Base-by-base conservation (phyloP, 176 grass and related monocot species). In the Dactylis glomerata region DNA sequence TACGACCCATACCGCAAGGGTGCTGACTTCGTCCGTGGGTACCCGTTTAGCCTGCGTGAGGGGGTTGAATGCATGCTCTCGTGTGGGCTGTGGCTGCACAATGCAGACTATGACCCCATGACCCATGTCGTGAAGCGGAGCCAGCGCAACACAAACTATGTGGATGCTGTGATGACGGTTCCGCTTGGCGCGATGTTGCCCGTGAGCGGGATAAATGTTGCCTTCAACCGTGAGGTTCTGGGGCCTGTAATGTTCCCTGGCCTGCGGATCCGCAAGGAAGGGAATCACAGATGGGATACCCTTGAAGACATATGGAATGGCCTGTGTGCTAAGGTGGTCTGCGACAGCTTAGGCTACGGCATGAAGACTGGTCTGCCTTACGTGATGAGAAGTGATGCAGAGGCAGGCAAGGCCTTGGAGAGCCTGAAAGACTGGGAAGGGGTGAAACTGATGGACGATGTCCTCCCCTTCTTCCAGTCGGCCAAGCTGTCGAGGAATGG, bases 141-240 rank as follows among this genome's bases (percentile, higher is more conserved):
- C 47, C 89, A 94, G 12, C 78, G 89, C 4, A 99, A 94, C 83
- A 51, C 81, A 9, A 76, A 86, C 5, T 99, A 99, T 40, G 96
- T 99, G 30, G 96, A 99, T 89, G 93, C 93, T 23, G 96, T 96
- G 32, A 92, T 99, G 93, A 99, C 96, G 16, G 93, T 96, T 75
- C 96, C 96, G 0, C 28, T 93, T 2, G 77, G 86, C 49, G 89
- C 91, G 0, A 96, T 99, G 89, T 78, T 94, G 57, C 93, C 96
- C 3, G 66, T 90, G 42, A 99, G 96, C 2, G 96, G 96, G 17
- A 96, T 99, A 75, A 99, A 99, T 87, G 78, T 96, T 71, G 96
- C 89, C 69, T 99, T 99, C 86, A 95, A 99, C 78, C 92, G 96
- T 42, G 86, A 94, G 32, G 86, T 88, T 6, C 49, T 99, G 33